These are phyloP conservation scores for Cyberlindnera sargentensis DNA, from an alignment of 805 yeast species.

Conservation along the genomic window DNA sequence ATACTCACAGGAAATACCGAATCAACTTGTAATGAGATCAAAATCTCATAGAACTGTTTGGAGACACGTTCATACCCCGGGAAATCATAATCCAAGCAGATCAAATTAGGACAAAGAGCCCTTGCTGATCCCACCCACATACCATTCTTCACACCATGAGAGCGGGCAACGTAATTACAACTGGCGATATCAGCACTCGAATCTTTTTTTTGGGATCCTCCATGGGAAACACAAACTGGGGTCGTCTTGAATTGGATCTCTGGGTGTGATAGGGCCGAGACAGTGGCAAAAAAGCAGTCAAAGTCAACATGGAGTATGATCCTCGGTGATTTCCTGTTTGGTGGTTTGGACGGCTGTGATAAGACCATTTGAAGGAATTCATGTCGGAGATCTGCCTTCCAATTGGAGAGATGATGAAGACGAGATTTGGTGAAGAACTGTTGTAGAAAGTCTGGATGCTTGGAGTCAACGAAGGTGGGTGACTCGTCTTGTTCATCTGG, in stretches of 20 bases:
- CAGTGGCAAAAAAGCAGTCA: conserved; percentile 91
- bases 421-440: conserved; percentile 76
- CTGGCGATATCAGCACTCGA: conserved; percentile 78
- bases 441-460: conserved; percentile 67
- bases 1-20: conserved; percentile 68
- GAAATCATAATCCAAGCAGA: conserved; percentile 66
- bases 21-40: conserved; percentile 37
- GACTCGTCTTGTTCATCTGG: conserved; percentile 5
- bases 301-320: conserved; percentile 78
- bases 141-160: conserved; percentile 75
- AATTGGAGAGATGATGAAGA: conserved; percentile 78
- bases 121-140: conserved; percentile 79
- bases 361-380: conserved; percentile 49
- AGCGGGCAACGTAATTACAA: conserved; percentile 83
- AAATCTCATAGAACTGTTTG: conserved; percentile 50
- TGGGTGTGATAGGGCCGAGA: conserved; percentile 55
- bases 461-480: conserved; percentile 42
- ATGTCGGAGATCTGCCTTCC: conserved; percentile 71
- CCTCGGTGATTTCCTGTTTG: conserved; percentile 3
- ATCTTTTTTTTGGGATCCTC: conserved; percentile 25
- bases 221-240: conserved; percentile 58
- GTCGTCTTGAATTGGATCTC: conserved; percentile 40
- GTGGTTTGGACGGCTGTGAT: conserved; percentile 11
- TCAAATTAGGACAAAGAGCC: conserved; percentile 56
- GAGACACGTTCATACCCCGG: conserved; percentile 64